Evolutionary conservation across 2,329 filamentous ascomycete species (phyloP).

Genomic region (Xylariaceae sp.): DNA sequence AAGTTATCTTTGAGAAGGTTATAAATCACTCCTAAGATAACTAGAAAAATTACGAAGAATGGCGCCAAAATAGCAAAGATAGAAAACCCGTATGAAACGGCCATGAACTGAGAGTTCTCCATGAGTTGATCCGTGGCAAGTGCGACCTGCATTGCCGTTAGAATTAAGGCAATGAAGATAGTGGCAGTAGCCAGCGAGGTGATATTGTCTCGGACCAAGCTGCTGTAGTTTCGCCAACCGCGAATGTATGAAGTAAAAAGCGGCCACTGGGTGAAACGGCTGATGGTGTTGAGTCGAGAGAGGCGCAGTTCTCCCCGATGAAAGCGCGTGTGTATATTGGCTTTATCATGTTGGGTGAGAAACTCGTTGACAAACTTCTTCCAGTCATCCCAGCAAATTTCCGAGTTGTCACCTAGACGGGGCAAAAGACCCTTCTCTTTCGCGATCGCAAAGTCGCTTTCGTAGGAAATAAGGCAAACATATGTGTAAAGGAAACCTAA

Average conservation of each 20-base stretch:
- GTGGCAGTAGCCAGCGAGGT: constrained; percentile 48
- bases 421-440: constrained; percentile 46
- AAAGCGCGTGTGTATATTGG: no score
- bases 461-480: constrained; percentile 43
- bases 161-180: constrained; percentile 52
- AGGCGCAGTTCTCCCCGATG: no score
- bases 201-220: constrained; percentile 53
- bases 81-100: no score
- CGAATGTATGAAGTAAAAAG: not conserved
- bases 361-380: not conserved
- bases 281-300: no score
- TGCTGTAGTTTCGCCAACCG: constrained; percentile 40
- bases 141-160: constrained; percentile 59
- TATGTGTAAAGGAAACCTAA: constrained; percentile 51
- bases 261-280: no score
- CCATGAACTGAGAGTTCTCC: no score
- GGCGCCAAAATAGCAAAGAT: no score
- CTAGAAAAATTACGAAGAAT: no score
- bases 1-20: no score
- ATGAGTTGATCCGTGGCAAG: constrained; percentile 48
- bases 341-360: no score
- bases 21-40: no score
- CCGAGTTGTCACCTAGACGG: no score
- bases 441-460: constrained; percentile 50
- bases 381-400: not conserved